phyloP scores from a whole-genome alignment of 2,329 filamentous ascomycete genomes.

The Nectriaceae sp. region DNA sequence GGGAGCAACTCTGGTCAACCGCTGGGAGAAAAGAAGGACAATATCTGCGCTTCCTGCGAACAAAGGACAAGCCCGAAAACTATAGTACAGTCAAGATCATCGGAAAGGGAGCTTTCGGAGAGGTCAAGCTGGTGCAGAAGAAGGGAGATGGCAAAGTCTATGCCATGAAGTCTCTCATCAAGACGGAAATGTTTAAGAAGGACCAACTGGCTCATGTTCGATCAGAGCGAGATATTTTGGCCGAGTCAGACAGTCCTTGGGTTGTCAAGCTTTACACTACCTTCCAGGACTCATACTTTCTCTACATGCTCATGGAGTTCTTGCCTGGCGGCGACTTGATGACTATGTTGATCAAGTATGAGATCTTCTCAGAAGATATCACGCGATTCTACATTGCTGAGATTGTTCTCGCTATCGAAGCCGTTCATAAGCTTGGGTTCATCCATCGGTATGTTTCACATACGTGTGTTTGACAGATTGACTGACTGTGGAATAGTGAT shows the following conservation, averaged over 20 bases:
- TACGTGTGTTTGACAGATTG: not conserved
- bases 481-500: constrained; percentile 61
- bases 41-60: constrained; percentile 91
- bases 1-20: constrained; percentile 81
- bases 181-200: constrained; percentile 99
- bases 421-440: constrained; percentile 96
- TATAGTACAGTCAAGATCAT: constrained; percentile 98
- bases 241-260: constrained; percentile 99
- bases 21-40: constrained; percentile 87
- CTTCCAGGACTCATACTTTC: constrained; percentile 93
- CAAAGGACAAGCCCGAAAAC: constrained; percentile 90
- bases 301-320: constrained; percentile 99
- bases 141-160: constrained; percentile 97
- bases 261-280: constrained; percentile 98
- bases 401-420: constrained; percentile 96
- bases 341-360: constrained; percentile 99
- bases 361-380: constrained; percentile 98
- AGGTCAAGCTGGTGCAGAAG: constrained; percentile 96
- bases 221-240: constrained; percentile 94
- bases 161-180: constrained; percentile 96
- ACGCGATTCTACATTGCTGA: constrained; percentile 99
- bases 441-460: constrained; percentile 81
- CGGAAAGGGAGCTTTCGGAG: constrained; percentile 97
- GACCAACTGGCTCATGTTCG: constrained; percentile 97
- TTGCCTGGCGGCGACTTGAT: constrained; percentile 96